A percentile compares a stretch with the other conserved stretches of the same genome.
Conservation (phyloP, 768 basidiomycete species). For the Russula sp. region DNA sequence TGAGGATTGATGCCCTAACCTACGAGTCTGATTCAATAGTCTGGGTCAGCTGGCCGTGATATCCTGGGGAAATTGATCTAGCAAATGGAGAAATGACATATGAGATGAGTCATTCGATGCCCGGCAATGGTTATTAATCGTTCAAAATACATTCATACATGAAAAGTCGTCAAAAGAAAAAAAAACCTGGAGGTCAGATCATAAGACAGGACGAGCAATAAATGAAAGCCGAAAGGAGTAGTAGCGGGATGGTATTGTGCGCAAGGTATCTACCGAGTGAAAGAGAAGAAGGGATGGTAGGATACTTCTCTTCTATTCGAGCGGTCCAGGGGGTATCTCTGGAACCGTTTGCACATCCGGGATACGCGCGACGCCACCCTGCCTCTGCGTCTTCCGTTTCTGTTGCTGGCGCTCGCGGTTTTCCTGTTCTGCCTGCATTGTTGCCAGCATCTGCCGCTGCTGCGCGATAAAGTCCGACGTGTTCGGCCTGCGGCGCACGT, state of each 20-base stretch:
- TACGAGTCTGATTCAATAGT: too few species aligned
- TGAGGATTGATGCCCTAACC: too few species aligned
- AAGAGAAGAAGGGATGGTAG: neutral
- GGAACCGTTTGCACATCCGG: conserved; percentile 32
- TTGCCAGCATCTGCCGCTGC: conserved; percentile 74
- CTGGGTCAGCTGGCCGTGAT: too few species aligned
- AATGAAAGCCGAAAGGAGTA: neutral
- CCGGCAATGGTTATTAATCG: conserved; percentile 5
- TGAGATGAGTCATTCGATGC: neutral
- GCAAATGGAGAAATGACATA: neutral
- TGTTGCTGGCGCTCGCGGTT: conserved; percentile 57
- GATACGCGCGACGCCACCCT: conserved; percentile 31
- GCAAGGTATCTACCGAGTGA: conserved; percentile 28
- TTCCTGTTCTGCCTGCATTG: conserved; percentile 81
- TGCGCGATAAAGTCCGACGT: conserved; percentile 86
- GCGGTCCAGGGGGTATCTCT: conserved; percentile 16
- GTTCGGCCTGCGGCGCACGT: conserved; percentile 45
- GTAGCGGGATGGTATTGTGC: conserved; percentile 26
- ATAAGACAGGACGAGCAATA: neutral
- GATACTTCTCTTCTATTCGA: neutral
- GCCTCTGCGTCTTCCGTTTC: conserved; percentile 53
- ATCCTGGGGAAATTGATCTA: too few species aligned
- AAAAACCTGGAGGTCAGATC: neutral
- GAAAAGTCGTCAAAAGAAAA: conserved; percentile 5
- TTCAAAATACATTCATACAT: conserved; percentile 3